Evolutionary conservation across 371 early-diverging fungal genomes (phyloP).

Genomic region (Rhizopus delemar): DNA sequence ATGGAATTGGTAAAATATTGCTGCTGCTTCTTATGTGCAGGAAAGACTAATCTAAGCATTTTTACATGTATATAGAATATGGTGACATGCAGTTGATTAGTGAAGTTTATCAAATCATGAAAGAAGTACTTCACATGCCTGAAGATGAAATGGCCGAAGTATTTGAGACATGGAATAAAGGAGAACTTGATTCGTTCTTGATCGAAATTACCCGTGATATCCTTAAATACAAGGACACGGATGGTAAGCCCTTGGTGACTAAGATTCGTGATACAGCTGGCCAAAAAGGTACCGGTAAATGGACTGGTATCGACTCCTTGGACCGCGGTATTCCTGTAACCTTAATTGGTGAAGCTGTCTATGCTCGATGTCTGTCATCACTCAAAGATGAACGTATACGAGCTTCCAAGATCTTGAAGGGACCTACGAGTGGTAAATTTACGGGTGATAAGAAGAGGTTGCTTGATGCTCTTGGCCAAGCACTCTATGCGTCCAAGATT

Average conservation of each 20-base stretch:
- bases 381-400: conserved; percentile 92
- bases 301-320: conserved; percentile 95
- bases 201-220: conserved; percentile 96
- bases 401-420: conserved; percentile 86
- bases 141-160: conserved; percentile 88
- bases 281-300: conserved; percentile 99
- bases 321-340: conserved; percentile 94
- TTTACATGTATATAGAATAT: conserved; percentile 70
- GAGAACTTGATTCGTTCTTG: conserved; percentile 95
- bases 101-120: conserved; percentile 95
- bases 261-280: conserved; percentile 97
- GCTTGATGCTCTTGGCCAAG: conserved; percentile 87
- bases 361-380: conserved; percentile 94
- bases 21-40: background rate
- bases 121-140: conserved; percentile 75
- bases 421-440: conserved; percentile 67
- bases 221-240: conserved; percentile 86
- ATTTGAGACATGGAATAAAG: conserved; percentile 94
- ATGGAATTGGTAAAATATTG: conserved; percentile 79
- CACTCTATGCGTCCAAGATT: conserved; percentile 96
- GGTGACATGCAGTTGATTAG: conserved; percentile 99
- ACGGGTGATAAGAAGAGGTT: conserved; percentile 85
- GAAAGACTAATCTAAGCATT: background rate
- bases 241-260: conserved; percentile 86
- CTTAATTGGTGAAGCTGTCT: conserved; percentile 97